Evolutionary conservation across 106 monocot genomes (phyloP).

Genomic region (Allium cepa): DNA sequence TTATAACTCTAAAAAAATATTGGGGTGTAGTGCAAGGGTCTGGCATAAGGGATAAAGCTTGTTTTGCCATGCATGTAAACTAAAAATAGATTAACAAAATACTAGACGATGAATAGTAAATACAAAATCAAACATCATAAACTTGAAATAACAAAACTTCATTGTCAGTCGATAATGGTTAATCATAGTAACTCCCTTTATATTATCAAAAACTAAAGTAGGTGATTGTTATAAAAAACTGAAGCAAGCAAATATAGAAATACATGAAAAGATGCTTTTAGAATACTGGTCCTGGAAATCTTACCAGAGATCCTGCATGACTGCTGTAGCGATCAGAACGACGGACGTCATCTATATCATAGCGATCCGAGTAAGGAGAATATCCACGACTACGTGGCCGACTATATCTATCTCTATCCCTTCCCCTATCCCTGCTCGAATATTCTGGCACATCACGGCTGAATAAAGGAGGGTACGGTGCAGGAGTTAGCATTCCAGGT

Average conservation of each 20-base stretch:
- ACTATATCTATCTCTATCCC: background rate
- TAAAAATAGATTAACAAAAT: background rate
- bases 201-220: too few species aligned
- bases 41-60: too few species aligned
- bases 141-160: background rate
- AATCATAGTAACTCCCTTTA: too few species aligned
- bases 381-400: conserved; percentile 50
- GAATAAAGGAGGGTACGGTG: conserved; percentile 45
- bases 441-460: conserved; percentile 46
- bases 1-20: too few species aligned
- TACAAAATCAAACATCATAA: background rate
- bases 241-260: too few species aligned
- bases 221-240: too few species aligned
- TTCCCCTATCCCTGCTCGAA: conserved; percentile 35
- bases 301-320: conserved; percentile 72
- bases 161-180: too few species aligned
- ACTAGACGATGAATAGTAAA: too few species aligned
- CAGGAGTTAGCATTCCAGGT: conserved; percentile 28
- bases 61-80: too few species aligned
- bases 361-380: conserved; percentile 60
- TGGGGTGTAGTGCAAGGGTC: too few species aligned
- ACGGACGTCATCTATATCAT: conserved; percentile 28
- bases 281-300: background rate
- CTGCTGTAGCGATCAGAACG: conserved; percentile 41
- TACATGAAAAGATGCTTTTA: too few species aligned